Evolutionary conservation across 495 filamentous ascomycete genomes (phyloP), one percentile per base, ranked within the genome.

Genomic region (Daldinia grandis): DNA sequence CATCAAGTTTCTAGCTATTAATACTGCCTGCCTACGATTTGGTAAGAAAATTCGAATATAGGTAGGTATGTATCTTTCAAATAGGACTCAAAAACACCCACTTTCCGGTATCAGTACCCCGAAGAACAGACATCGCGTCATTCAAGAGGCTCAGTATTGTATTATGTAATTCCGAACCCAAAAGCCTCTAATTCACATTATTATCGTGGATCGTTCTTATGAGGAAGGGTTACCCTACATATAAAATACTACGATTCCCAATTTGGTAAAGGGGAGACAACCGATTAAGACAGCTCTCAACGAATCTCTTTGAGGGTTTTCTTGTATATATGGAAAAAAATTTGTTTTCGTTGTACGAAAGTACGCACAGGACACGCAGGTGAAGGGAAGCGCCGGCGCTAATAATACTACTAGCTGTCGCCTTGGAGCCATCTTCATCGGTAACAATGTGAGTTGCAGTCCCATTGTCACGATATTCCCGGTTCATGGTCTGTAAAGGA

Each of bases 371-470:
- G 4, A 70, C 56, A 14, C 38, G 56, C 19, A 70, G 17, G 31
- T 65, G 49, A 33, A 70, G 61, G 31, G 67, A 70, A 14, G 67
- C 61, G 9, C 67, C 62, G 19, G 28, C 38, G 4, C 61, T 61
- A 12, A 24, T 21, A n/a, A 61, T 14, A 27, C 25, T 30, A 42
- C 14, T 27, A 1, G 8, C 38, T 28, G 28, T 31, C 15, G 14
- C 4, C 6, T n/a, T 9, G 19, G 14, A 27, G 14, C 24, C 8
- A 21, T 27, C 38, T 0, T 21, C 19, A 1, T 42, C 17, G 7
- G 14, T 21, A 38, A 14, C 12, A 44, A 10, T 5, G 37, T 12
- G n/a, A 19, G 49, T 19, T 15, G 12, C 2, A 27, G 9, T 31
- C 1, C 21, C 30, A 10, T 12, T 24, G 9, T 51, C 17, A 40